phyloP scores from a whole-genome alignment of 768 basidiomycete species.

The Albatrellus ellisii region DNA sequence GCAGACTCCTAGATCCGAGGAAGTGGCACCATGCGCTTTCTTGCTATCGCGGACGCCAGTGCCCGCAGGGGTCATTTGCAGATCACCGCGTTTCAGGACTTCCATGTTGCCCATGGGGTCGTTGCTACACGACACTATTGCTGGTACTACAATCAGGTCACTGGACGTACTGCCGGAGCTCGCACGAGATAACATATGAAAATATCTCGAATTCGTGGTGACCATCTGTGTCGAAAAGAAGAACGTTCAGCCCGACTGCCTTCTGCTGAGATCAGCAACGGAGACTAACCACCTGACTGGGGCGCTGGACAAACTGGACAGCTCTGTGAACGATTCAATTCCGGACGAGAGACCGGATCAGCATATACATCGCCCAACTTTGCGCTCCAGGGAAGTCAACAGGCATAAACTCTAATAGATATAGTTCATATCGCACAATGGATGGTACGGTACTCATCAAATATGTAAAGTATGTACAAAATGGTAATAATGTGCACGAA shows the following conservation, averaged over 20 bases:
- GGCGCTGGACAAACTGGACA: constrained; percentile 22
- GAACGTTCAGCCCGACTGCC: constrained; percentile 59
- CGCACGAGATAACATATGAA: constrained; percentile 68
- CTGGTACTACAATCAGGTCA: background rate
- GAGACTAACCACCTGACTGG: constrained; percentile 29
- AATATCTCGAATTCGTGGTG: constrained; percentile 88
- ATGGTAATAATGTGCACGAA: too few relatives aligned
- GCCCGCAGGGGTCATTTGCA: constrained; percentile 87
- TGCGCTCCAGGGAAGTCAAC: too few relatives aligned
- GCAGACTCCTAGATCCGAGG: constrained; percentile 57
- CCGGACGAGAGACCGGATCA: too few relatives aligned
- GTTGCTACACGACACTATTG: constrained; percentile 30
- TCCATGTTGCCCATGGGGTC: constrained; percentile 91
- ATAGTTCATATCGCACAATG: too few relatives aligned
- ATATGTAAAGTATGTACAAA: too few relatives aligned
- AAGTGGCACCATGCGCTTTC: constrained; percentile 46
- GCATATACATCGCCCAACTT: too few relatives aligned
- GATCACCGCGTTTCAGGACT: constrained; percentile 73
- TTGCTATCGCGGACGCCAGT: constrained; percentile 84
- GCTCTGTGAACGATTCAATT: too few relatives aligned
- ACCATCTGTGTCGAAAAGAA: constrained; percentile 72
- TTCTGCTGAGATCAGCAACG: constrained; percentile 44
- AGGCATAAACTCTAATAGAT: too few relatives aligned
- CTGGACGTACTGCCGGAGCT: constrained; percentile 62
- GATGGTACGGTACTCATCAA: too few relatives aligned